Evolutionary conservation across 805 yeast genomes (phyloP), one percentile per base, ranked within the genome.

Genomic region (Myxozyma geophila): DNA sequence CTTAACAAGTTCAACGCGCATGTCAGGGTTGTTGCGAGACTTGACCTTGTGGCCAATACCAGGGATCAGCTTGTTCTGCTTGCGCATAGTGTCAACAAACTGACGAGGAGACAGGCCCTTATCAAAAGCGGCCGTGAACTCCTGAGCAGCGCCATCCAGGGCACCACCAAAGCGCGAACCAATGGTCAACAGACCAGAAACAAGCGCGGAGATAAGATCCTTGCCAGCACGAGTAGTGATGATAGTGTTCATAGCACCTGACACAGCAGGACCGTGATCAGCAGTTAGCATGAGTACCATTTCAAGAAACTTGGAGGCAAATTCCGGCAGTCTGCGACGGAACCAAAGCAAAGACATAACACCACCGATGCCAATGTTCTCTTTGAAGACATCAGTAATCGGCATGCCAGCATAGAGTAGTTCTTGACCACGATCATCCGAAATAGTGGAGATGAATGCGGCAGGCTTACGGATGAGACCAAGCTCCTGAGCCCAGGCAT

Each of bases 241-340:
- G 63, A 79, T 79, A 59, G 82, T 79, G 74, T 79, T 79, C 82
- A 80, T 78, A 60, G 82, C 82, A 60, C 82, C 82, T 35, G 78
- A 73, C 17, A 79, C 82, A 51, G 82, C 82, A 21, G 82, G 82
- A 61, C 82, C 82, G 70, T 79, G 82, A 69, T 79, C 82, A 47
- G 82, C 82, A 36, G 82, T 79, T 44, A 79, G 75, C 82, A 80
- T 80, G 55, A 79, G 76, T n/a, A 79, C 82, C 82, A 79, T 79
- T 70, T 79, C 82, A 50, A 79, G 69, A 71, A 79, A 79, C 76
- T 78, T 78, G 60, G 80, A 72, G 44, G 81, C 82, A 61, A 78
- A 79, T 44, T 73, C 64, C 28, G 82, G 82, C 54, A 79, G 71
- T 47, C 81, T 74, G 52, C 82, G 76, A 61, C 80, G 76, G 78